Evolutionary conservation across 116 monocot species (phyloP).

Genomic region (Trichopus zeylanicus): DNA sequence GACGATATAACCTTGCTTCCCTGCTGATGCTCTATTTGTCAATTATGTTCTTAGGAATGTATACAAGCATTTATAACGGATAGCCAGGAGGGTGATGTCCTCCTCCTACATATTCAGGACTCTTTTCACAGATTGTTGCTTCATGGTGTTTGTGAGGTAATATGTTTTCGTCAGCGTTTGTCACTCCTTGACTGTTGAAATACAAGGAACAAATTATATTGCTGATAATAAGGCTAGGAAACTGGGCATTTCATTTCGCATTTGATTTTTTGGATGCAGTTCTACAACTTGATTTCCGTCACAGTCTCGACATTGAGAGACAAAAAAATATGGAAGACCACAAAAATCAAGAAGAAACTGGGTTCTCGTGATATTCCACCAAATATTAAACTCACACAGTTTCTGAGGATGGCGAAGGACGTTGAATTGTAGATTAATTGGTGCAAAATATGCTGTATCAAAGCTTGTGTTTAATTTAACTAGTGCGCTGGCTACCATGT

Average conservation of each 20-base stretch:
- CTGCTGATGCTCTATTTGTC: not conserved
- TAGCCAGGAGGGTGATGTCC: slow-evolving; percentile 28
- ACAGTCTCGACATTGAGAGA: slow-evolving; percentile 24
- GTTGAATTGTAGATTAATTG: slow-evolving; percentile 14
- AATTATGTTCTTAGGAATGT: slow-evolving; percentile 27
- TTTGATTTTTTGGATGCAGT: slow-evolving; percentile 27
- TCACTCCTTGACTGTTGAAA: too few species aligned
- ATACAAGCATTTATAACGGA: slow-evolving; percentile 31
- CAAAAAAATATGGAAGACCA: slow-evolving; percentile 32
- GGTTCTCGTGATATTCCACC: slow-evolving; percentile 28
- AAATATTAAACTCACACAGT: slow-evolving; percentile 42
- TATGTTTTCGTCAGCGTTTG: not conserved
- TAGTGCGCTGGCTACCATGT: too few species aligned
- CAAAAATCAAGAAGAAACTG: slow-evolving; percentile 57
- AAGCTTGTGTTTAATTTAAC: too few species aligned
- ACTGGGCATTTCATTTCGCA: not conserved
- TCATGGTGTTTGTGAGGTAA: slow-evolving; percentile 89
- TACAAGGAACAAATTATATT: not conserved
- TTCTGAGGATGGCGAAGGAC: slow-evolving; percentile 52
- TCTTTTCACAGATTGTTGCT: slow-evolving; percentile 68
- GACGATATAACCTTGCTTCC: not conserved
- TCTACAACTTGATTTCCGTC: slow-evolving; percentile 59
- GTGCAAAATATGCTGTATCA: too few species aligned
- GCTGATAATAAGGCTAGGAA: not conserved
- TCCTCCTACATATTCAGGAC: slow-evolving; percentile 61